Evolutionary conservation across 2,329 filamentous ascomycete genomes (phyloP).

Genomic region (Fusarium sp.): DNA sequence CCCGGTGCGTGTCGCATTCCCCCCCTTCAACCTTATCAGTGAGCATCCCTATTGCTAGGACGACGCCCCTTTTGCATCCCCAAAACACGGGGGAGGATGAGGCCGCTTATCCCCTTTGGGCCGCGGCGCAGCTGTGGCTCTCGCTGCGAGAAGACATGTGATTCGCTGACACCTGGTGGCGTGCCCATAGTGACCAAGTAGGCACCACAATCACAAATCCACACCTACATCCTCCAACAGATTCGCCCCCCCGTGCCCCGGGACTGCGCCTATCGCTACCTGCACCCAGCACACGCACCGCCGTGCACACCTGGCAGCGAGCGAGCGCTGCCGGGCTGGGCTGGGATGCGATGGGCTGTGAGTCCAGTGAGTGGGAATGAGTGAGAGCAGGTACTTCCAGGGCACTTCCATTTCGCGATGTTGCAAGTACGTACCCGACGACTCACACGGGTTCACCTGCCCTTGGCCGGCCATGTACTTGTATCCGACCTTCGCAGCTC

Average conservation of each 20-base stretch:
- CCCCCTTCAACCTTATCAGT: slow-evolving; percentile 38
- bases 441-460: slow-evolving; percentile 41
- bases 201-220: slow-evolving; percentile 1
- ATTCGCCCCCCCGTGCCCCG: slow-evolving; percentile 20
- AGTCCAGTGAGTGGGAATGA: not conserved
- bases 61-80: slow-evolving; percentile 17
- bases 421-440: slow-evolving; percentile 37
- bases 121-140: slow-evolving; percentile 9
- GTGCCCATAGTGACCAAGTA: slow-evolving; percentile 26
- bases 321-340: not conserved
- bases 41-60: slow-evolving; percentile 16
- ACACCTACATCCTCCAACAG: slow-evolving; percentile 20
- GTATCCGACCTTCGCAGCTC: slow-evolving; percentile 44
- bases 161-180: slow-evolving; percentile 1
- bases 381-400: slow-evolving; percentile 11
- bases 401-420: slow-evolving; percentile 27
- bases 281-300: slow-evolving; percentile 27
- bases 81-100: slow-evolving; percentile 23
- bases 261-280: slow-evolving; percentile 35
- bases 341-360: not conserved
- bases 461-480: slow-evolving; percentile 41
- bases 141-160: not conserved
- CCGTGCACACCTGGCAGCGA: slow-evolving; percentile 1
- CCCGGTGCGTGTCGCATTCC: slow-evolving; percentile 29
- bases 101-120: slow-evolving; percentile 26